Conservation (phyloP, 2,329 filamentous ascomycete species). For the Didymellaceae sp. region DNA sequence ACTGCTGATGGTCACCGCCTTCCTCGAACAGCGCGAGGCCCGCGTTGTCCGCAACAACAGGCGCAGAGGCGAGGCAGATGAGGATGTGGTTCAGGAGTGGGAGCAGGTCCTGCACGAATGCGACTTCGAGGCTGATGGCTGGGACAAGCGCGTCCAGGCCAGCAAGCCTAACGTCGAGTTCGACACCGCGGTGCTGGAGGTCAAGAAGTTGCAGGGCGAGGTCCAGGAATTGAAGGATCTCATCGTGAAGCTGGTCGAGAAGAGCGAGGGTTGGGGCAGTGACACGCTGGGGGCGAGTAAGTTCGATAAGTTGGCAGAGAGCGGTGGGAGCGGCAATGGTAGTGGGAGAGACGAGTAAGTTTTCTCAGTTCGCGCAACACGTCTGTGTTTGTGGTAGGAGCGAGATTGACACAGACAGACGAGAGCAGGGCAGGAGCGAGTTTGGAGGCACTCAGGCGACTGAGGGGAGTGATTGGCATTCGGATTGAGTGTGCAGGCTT, state of each 20-base stretch:
- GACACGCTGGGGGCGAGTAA: slow-evolving; percentile 41
- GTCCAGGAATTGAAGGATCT: slow-evolving; percentile 54
- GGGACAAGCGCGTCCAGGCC: slow-evolving; percentile 79
- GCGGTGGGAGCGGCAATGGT: slow-evolving; percentile 36
- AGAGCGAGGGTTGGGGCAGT: slow-evolving; percentile 34
- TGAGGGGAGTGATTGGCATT: slow-evolving; percentile 27
- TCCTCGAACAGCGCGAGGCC: slow-evolving; percentile 55
- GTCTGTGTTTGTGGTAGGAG: neutral
- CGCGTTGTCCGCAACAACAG: slow-evolving; percentile 74
- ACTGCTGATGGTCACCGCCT: slow-evolving; percentile 78
- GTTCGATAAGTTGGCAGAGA: slow-evolving; percentile 29
- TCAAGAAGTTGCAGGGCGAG: slow-evolving; percentile 53
- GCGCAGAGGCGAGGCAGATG: slow-evolving; percentile 81
- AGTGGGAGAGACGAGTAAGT: slow-evolving; percentile 32
- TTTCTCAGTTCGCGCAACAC: neutral
- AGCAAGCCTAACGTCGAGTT: slow-evolving; percentile 82
- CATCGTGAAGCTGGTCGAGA: slow-evolving; percentile 36
- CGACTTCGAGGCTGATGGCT: slow-evolving; percentile 83
- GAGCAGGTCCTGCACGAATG: slow-evolving; percentile 77
- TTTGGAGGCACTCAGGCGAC: slow-evolving; percentile 31
- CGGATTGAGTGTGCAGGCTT: neutral
- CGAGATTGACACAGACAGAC: neutral
- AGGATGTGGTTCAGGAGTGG: slow-evolving; percentile 91
- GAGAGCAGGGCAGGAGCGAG: slow-evolving; percentile 21
- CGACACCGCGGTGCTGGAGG: slow-evolving; percentile 75